Conservation (phyloP, 768 basidiomycete genomes). For the Leccinum variicolor region DNA sequence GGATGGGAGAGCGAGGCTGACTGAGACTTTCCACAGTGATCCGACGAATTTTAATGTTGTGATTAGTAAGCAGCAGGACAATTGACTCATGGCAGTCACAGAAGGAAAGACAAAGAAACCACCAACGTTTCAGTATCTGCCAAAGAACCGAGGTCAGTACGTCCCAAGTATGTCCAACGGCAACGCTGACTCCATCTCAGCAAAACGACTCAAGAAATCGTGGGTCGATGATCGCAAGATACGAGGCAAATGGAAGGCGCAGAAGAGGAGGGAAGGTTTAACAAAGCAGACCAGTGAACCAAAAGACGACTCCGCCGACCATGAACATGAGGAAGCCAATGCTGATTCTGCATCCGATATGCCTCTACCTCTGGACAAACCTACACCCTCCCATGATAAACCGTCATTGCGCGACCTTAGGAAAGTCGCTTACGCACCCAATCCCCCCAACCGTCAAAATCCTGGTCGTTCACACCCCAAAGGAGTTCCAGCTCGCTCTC, state of each 20-base stretch:
- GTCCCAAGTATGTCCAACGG: not conserved
- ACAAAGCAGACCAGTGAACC: constrained; percentile 7
- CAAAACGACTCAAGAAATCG: constrained; percentile 74
- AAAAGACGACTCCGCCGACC: not conserved
- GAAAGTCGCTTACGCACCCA: constrained; percentile 57
- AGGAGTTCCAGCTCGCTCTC: constrained; percentile 11
- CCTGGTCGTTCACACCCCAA: constrained; percentile 38
- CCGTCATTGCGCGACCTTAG: constrained; percentile 57
- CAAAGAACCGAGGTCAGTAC: constrained; percentile 54
- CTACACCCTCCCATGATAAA: constrained; percentile 7
- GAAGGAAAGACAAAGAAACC: constrained; percentile 45
- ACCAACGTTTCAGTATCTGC: constrained; percentile 69
- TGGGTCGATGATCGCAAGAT: constrained; percentile 80
- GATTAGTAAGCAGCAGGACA: constrained; percentile 25
- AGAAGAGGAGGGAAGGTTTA: constrained; percentile 54
- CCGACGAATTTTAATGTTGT: constrained; percentile 23
- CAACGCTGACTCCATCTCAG: constrained; percentile 35
- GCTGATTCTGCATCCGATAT: not conserved
- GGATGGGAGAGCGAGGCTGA: constrained; percentile 37
- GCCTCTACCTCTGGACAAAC: constrained; percentile 1
- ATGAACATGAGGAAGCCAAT: not conserved
- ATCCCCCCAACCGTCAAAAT: constrained; percentile 57
- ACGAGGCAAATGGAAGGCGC: constrained; percentile 72
- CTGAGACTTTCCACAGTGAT: constrained; percentile 2
- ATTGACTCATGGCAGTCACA: constrained; percentile 1